Base-by-base conservation (phyloP, 2,329 filamentous ascomycete genomes). In the Xylariaceae sp. region DNA sequence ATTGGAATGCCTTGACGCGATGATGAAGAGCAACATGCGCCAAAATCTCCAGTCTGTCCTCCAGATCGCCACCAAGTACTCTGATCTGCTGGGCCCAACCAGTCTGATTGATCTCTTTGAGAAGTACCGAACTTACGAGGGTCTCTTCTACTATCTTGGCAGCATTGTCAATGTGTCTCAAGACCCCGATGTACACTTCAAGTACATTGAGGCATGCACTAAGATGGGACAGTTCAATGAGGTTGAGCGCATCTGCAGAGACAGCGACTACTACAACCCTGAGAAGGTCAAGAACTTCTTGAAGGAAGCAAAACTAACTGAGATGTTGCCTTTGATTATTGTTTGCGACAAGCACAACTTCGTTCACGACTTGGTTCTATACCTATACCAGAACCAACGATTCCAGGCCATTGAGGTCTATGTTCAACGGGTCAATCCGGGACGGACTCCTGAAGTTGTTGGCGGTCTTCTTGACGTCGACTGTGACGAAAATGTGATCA, bases 281-380 rank as follows among this genome's bases (percentile, higher is more conserved):
- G 92, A 97, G 76, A 96, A 96, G 81, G 91, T 97, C 59, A 97
- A 97, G 82, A 99, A 99, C 80, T 99, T 97, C 84, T 80, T 99
- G 63, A 99, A 99, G 79, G 95, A 99, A 74, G 93, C 94, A 57
- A 89, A 88, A 66, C 81, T 99, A 50, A 87, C 88, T 1, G 94
- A 99, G 75, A 93, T 97, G 77, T 82, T 99, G 49, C 94, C 94
- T 49, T 80, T 99, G 57, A 99, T 99, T 77, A 97, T 97, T 68
- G 92, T 99, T 60, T 99, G 95, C 77, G 94, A 99, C 73, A 90
- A 93, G n/a, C 97, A 95, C 83, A 96, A 97, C 79, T 96, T 99
- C 71, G 91, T 97, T 48, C 94, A 99, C 72, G 94, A 99, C 71
- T 77, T 99, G 71, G 91, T 99, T 50, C 83, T 99, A 18, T 97